Percentiles rank a stretch among this genome's conserved stretches.
Evolutionary conservation across 306 rosid species (phyloP).

Genomic region (Luffa acutangula): DNA sequence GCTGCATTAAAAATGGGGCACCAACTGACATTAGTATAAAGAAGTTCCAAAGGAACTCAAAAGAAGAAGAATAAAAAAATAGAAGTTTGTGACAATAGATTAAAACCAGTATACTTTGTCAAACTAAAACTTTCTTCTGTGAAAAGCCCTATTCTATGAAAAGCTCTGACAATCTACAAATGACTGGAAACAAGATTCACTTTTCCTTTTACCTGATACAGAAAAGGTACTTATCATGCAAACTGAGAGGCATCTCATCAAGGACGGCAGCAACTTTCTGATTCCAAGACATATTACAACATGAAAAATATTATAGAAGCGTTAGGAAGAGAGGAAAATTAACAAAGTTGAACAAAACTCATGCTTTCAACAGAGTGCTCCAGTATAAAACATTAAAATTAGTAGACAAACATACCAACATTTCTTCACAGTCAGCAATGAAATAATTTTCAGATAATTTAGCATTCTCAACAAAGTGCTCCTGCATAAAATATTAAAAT

Average conservation of each 20-base stretch:
- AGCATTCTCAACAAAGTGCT: slow-evolving; percentile 75
- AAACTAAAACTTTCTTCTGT: slow-evolving; percentile 6
- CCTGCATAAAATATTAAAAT: slow-evolving; percentile 43
- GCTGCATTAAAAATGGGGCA: slow-evolving; percentile 36
- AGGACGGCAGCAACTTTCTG: slow-evolving; percentile 79
- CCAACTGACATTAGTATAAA: slow-evolving; percentile 12
- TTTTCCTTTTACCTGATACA: slow-evolving; percentile 49
- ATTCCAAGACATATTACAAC: slow-evolving; percentile 15
- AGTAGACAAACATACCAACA: slow-evolving; percentile 51
- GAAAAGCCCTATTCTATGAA: slow-evolving; percentile 9
- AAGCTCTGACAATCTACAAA: not conserved
- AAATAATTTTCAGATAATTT: slow-evolving; percentile 74
- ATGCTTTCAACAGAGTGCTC: slow-evolving; percentile 1
- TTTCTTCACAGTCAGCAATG: slow-evolving; percentile 59
- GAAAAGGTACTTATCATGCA: slow-evolving; percentile 80
- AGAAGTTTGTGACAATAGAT: not conserved
- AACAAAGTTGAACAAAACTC: slow-evolving; percentile 2
- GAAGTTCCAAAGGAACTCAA: not conserved
- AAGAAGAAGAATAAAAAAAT: not conserved
- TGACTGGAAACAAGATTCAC: not conserved
- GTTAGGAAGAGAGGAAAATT: slow-evolving; percentile 8
- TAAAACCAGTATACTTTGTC: slow-evolving; percentile 6
- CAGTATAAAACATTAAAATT: not conserved
- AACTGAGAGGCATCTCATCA: slow-evolving; percentile 64
- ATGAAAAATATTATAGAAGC: slow-evolving; percentile 2